phyloP scores from a whole-genome alignment of 1,139 yeast genomes.

The Saccharomyces hybrid region DNA sequence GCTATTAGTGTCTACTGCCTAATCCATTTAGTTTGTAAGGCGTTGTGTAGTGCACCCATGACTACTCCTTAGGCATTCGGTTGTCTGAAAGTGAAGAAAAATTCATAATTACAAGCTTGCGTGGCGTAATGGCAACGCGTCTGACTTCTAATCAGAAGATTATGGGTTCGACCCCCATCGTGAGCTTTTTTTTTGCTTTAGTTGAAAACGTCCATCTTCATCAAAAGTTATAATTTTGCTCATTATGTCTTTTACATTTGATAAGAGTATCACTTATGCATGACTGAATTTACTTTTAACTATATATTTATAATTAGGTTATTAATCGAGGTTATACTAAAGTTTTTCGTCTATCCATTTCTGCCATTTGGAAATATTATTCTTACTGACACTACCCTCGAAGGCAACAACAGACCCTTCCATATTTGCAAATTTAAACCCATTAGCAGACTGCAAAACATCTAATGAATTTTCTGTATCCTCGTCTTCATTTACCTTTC shows the following conservation, averaged over 20 bases:
- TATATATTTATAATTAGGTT: neutral
- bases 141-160: conserved; percentile 54
- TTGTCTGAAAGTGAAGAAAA: too few species aligned
- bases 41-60: too few species aligned
- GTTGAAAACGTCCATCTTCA: too few species aligned
- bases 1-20: too few species aligned
- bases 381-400: conserved; percentile 61
- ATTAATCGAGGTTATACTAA: neutral
- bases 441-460: conserved; percentile 8
- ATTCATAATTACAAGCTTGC: conserved; percentile 16
- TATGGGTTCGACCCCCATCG: conserved; percentile 56
- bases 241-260: too few species aligned
- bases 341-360: conserved; percentile 63
- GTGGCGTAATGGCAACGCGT: conserved; percentile 59
- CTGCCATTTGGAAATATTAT: conserved; percentile 53
- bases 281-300: neutral
- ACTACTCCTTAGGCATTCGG: too few species aligned
- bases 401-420: conserved; percentile 69
- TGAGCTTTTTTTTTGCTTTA: conserved; percentile 28
- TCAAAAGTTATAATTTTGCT: too few species aligned
- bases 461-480: conserved; percentile 35
- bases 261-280: too few species aligned
- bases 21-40: too few species aligned
- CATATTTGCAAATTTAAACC: conserved; percentile 30
- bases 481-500: conserved; percentile 58